Base-by-base conservation (phyloP, 257 asterid species). In the Jasminum sambac region DNA sequence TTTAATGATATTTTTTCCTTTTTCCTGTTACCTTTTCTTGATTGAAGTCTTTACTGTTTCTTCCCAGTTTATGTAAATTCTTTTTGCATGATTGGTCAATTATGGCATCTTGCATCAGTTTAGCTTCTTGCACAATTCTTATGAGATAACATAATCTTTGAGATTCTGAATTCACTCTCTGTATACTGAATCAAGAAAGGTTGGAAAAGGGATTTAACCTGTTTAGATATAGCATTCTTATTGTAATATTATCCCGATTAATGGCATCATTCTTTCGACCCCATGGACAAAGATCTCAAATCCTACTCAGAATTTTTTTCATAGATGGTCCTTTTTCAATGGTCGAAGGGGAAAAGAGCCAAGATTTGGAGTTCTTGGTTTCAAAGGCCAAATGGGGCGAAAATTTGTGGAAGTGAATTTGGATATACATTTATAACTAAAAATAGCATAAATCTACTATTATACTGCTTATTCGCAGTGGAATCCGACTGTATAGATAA, bases 91-190 rank as follows among this genome's bases (percentile, higher is more conserved):
- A 78, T 81, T 78, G 80, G 85, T 78, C 81, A 81, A 71, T 76
- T 73, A 76, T 76, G 82, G 81, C 80, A 81, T 70, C 36, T 73
- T 74, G 72, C 75, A 71, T 72, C 73, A 72, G 79, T 64, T 72
- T 30, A 61, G 77, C 79, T 67, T 74, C 78, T 63, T 76, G 74
- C 44, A 30, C 14, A 66, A 76, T 76, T 82, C 84, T 70, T 63
- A 9, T 58, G 9, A 41, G 61, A 67, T 68, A 82, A 76, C 73
- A 76, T 82, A 66, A 68, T 60, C 63, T 58, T 73, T 58, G 0
- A 59, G 83, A 72, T 80, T 77, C 81, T 74, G 75, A 65, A 63
- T 74, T 64, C 62, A 50, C 44, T 41, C 37, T 74, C 68, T 41
- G 23, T 57, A 37, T 41, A 30, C 23, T 48, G 58, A 40, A 73